A percentile compares a stretch with the other conserved stretches of the same genome.
Evolutionary conservation across 2,329 filamentous ascomycete genomes (phyloP).

Genomic region (Daldinia sp.): DNA sequence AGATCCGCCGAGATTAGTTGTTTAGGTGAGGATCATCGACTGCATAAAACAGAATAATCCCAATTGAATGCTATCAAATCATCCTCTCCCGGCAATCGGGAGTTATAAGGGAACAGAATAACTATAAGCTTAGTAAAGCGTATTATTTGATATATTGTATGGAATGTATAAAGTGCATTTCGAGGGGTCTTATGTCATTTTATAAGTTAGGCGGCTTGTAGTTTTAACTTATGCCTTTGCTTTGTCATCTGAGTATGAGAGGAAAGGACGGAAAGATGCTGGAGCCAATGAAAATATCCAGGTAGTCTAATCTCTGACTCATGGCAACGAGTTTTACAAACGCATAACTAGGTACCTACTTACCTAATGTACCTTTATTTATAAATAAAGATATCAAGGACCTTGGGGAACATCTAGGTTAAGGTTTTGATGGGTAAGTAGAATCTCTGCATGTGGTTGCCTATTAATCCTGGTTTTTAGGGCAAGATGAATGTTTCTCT

Average conservation of each 20-base stretch:
- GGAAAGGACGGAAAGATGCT: neutral
- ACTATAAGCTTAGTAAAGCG: neutral
- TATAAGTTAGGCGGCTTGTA: too few species aligned
- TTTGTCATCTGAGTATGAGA: constrained; percentile 33
- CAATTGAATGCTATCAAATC: neutral
- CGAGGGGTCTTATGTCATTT: neutral
- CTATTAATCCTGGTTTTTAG: neutral
- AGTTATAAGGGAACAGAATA: neutral
- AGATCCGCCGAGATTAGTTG: neutral
- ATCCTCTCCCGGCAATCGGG: neutral
- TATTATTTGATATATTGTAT: neutral
- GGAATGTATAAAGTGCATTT: neutral
- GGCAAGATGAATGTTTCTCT: neutral
- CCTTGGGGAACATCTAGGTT: too few species aligned
- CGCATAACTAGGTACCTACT: too few species aligned
- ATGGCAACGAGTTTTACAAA: neutral
- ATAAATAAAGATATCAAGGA: too few species aligned
- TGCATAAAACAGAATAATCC: neutral
- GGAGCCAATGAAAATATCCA: neutral
- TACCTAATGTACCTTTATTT: too few species aligned
- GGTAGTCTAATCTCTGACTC: neutral
- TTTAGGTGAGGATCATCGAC: constrained; percentile 25
- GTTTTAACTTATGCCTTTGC: constrained; percentile 27
- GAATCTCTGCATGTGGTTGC: neutral
- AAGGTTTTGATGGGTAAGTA: neutral